Evolutionary conservation across 2,329 filamentous ascomycete genomes (phyloP).

Genomic region (Pyricularia pennisetigena): DNA sequence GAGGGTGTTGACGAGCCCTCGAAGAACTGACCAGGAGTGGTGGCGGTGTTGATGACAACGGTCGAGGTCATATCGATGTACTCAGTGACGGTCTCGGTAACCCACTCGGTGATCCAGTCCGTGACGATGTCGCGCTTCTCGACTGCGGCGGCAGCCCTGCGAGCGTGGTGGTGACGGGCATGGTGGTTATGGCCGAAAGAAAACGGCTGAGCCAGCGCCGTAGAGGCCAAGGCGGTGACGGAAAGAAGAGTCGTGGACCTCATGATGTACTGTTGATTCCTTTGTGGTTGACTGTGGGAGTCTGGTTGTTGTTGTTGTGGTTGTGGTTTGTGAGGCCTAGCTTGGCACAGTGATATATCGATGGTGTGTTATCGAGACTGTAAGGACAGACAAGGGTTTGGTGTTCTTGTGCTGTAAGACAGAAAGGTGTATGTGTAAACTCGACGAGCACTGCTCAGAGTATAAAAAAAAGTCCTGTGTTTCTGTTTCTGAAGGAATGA

Average conservation of each 20-base stretch:
- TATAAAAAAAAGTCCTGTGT: not conserved
- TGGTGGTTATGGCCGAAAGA: slow-evolving; percentile 26
- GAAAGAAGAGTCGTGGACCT: slow-evolving; percentile 26
- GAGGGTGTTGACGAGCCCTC: slow-evolving; percentile 13
- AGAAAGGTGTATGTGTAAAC: not conserved
- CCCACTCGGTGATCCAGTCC: slow-evolving; percentile 34
- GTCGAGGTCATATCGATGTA: slow-evolving; percentile 38
- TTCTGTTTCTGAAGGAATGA: not conserved
- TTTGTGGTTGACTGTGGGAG: not conserved
- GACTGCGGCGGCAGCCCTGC: slow-evolving; percentile 22
- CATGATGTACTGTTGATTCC: slow-evolving; percentile 20
- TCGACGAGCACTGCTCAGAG: slow-evolving; percentile 1
- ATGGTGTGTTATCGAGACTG: slow-evolving; percentile 1
- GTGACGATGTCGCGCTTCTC: slow-evolving; percentile 35
- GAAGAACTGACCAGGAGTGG: slow-evolving; percentile 16
- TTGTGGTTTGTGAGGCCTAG: not conserved
- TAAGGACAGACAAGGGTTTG: slow-evolving; percentile 8
- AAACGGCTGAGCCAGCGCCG: slow-evolving; percentile 41
- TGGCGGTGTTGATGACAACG: slow-evolving; percentile 23
- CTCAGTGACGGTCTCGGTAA: slow-evolving; percentile 40
- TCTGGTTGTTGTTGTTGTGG: not conserved
- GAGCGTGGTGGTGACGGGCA: slow-evolving; percentile 26
- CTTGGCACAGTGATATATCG: not conserved
- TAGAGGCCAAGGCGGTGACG: slow-evolving; percentile 30
- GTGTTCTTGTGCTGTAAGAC: not conserved